Conservation (phyloP, 116 monocot species). For the Papilionanthe hybrid region DNA sequence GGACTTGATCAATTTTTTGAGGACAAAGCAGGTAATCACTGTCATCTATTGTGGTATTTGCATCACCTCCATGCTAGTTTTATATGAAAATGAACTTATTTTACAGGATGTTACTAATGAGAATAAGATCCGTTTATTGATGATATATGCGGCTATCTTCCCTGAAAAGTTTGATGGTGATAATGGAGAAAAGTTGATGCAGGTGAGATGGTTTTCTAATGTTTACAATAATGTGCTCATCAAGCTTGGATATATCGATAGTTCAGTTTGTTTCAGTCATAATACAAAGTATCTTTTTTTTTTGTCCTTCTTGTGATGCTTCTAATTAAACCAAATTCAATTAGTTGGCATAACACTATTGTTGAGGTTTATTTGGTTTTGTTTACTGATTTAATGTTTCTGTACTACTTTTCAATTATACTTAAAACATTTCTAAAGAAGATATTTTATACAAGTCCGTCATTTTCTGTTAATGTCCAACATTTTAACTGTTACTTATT, state of each 20-base stretch:
- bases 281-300: background rate
- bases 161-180: slow-evolving; percentile 73
- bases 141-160: slow-evolving; percentile 53
- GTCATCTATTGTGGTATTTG: background rate
- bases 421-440: background rate
- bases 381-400: background rate
- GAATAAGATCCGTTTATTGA: slow-evolving; percentile 53
- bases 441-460: background rate
- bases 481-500: background rate
- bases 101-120: slow-evolving; percentile 44
- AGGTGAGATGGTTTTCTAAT: slow-evolving; percentile 22
- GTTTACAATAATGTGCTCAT: background rate
- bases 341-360: background rate
- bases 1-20: slow-evolving; percentile 44
- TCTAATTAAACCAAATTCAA: background rate
- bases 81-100: background rate
- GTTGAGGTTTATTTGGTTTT: background rate
- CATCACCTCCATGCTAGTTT: background rate
- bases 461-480: background rate
- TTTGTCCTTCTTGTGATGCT: background rate
- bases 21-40: slow-evolving; percentile 32
- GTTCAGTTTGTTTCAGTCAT: background rate
- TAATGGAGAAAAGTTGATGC: slow-evolving; percentile 54
- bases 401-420: background rate
- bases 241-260: background rate